Evolutionary conservation across 2,329 filamentous ascomycete genomes (phyloP), one percentile per base, ranked within the genome.

Genomic region (Akanthomyces dipterigenus): DNA sequence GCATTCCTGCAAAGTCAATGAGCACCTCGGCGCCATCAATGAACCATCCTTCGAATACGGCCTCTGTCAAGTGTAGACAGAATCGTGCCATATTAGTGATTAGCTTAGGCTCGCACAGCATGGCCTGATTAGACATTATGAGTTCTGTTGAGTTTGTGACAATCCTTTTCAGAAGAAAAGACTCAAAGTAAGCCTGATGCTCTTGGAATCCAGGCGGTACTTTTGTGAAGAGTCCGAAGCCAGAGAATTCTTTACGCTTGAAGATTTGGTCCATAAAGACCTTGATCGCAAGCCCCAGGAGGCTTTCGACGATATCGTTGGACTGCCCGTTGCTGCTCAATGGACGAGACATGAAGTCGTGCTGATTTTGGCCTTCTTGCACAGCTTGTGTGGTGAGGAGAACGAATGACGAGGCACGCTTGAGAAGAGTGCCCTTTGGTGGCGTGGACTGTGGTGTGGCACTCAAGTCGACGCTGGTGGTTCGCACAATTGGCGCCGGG

Each of bases 21-120:
- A 95, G 83, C 4, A 86, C 82, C 67, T 92, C 89, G 1, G 90
- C 90, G 1, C 93, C 93, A 65, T 95, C 88, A 64, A 97, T 84
- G 70, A 98, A 98, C 91, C 93, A 97, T 18, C 95, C 95, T 74
- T 98, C 95, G 66, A 95, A 97, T 14, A 96, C 88, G 6, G 91
- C 90, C 72, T 99, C 95, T 0, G 89, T 85, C 71, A 98, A 83
- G 70, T 98, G 91, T 3, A 84, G 78, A 36, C 88, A 86, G 64
- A 97, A 89, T 14, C 92, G 85, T 1, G 89, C 88, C 69, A 99
- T 80, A 66, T 99, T 99, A 4, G 89, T 93, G 55, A 99, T 78
- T 1, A 96, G 84, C 63, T 88, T 87, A 1, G 95, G 90, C 70
- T 98, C 93, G 61, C 85, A 84, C 1, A 98, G 79, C 0, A 88